These are phyloP conservation scores for Cercospora nicotianae DNA, from an alignment of 2,329 filamentous ascomycete species.

Conservation along the genomic window DNA sequence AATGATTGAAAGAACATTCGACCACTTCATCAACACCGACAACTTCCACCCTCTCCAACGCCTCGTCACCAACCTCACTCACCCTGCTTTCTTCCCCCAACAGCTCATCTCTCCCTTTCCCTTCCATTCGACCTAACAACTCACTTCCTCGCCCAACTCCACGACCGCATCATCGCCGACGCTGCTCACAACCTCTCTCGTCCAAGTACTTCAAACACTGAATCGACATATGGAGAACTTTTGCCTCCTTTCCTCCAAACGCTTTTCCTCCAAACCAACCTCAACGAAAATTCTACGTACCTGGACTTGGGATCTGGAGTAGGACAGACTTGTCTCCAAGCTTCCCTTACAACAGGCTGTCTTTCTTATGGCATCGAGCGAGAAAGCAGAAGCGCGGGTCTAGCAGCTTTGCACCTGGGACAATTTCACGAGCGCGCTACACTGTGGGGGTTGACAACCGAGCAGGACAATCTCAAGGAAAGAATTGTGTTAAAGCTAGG, in stretches of 20 bases:
- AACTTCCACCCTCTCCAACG: neutral
- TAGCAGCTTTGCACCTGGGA: slow-evolving; percentile 72
- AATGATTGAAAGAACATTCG: neutral
- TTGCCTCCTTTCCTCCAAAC: slow-evolving; percentile 76
- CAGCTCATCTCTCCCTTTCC: neutral
- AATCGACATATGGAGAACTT: slow-evolving; percentile 86
- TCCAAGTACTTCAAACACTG: slow-evolving; percentile 69
- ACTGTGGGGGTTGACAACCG: slow-evolving; percentile 70
- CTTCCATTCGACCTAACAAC: slow-evolving; percentile 59
- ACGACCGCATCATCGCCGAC: slow-evolving; percentile 85
- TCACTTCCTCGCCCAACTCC: slow-evolving; percentile 72
- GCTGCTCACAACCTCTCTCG: slow-evolving; percentile 74
- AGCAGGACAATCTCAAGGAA: neutral
- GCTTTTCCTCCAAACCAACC: slow-evolving; percentile 72
- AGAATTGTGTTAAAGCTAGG: slow-evolving; percentile 62
- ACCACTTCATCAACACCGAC: neutral
- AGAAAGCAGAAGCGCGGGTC: slow-evolving; percentile 80
- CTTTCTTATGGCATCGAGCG: slow-evolving; percentile 93
- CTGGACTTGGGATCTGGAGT: slow-evolving; percentile 92
- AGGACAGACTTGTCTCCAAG: slow-evolving; percentile 91
- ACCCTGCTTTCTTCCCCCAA: neutral
- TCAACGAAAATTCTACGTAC: slow-evolving; percentile 80
- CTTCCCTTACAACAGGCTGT: slow-evolving; percentile 85
- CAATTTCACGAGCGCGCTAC: slow-evolving; percentile 79
- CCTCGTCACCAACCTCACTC: neutral